phyloP scores from a whole-genome alignment of 2,329 filamentous ascomycete species.

The Curvularia sp. region DNA sequence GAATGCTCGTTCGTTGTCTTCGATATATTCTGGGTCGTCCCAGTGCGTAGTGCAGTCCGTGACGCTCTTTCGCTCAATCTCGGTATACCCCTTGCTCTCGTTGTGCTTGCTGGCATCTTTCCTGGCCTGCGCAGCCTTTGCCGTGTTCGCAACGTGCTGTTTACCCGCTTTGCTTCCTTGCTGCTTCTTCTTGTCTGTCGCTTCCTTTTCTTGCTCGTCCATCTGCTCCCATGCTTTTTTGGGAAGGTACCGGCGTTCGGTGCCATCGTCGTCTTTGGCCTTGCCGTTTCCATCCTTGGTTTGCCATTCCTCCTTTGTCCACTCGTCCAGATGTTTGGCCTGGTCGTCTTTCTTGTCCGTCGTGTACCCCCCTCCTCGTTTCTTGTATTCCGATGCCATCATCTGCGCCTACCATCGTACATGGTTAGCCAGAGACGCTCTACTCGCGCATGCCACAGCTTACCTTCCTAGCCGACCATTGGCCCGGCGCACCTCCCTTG shows the following conservation, averaged over 20 bases:
- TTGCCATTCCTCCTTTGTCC: slow-evolving; percentile 60
- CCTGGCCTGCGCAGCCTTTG: slow-evolving; percentile 7
- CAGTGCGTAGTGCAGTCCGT: slow-evolving; percentile 43
- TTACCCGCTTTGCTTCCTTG: slow-evolving; percentile 49
- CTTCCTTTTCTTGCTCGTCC: slow-evolving; percentile 47
- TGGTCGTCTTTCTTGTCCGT: slow-evolving; percentile 55
- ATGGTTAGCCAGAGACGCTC: background rate
- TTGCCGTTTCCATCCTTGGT: slow-evolving; percentile 57
- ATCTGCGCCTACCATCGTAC: slow-evolving; percentile 51
- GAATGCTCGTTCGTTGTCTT: slow-evolving; percentile 36
- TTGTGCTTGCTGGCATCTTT: slow-evolving; percentile 9
- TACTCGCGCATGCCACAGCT: background rate
- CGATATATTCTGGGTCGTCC: slow-evolving; percentile 40
- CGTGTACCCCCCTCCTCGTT: slow-evolving; percentile 57
- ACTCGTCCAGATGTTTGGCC: slow-evolving; percentile 56
- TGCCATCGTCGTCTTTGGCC: slow-evolving; percentile 51
- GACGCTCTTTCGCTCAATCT: slow-evolving; percentile 33
- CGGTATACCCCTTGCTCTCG: slow-evolving; percentile 8
- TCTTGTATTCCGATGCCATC: slow-evolving; percentile 58
- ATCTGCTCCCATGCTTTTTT: slow-evolving; percentile 60
- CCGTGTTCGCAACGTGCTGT: slow-evolving; percentile 13
- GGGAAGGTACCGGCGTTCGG: slow-evolving; percentile 32
- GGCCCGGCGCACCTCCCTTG: slow-evolving; percentile 58
- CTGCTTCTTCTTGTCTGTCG: slow-evolving; percentile 57
- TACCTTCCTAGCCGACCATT: slow-evolving; percentile 60